Percentiles rank a stretch among this genome's conserved stretches.
phyloP scores from a whole-genome alignment of 306 rosid genomes.

The Vachellia collinsii region DNA sequence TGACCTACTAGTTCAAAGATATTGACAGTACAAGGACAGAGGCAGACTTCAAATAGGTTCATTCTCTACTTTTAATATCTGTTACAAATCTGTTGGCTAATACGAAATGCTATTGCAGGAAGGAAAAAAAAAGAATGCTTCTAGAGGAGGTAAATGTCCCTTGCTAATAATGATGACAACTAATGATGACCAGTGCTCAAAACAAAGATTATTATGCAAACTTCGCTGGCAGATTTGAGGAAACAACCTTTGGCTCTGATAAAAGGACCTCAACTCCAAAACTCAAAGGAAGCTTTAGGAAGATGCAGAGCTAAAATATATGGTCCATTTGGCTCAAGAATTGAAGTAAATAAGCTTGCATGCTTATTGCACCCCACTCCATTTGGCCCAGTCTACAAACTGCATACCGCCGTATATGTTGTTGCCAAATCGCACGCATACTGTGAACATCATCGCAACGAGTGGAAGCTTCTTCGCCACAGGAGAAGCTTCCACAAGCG shows the following conservation, averaged over 20 bases:
- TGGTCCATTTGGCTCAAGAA: background rate
- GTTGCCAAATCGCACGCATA: constrained; percentile 84
- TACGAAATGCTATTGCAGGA: background rate
- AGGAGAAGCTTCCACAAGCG: constrained; percentile 75
- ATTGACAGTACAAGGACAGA: background rate
- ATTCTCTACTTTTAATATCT: constrained; percentile 1
- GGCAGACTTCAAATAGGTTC: background rate
- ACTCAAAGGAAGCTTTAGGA: constrained; percentile 17
- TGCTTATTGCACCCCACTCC: constrained; percentile 82
- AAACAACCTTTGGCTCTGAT: constrained; percentile 19
- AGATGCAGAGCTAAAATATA: background rate
- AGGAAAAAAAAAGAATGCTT: background rate
- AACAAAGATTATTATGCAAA: constrained; percentile 11
- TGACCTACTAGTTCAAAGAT: background rate
- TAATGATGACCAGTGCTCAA: constrained; percentile 18
- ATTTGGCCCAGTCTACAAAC: constrained; percentile 93
- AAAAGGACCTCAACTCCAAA: constrained; percentile 15
- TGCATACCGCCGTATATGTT: constrained; percentile 95
- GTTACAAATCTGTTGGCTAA: constrained; percentile 20
- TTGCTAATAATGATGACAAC: background rate
- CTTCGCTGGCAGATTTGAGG: constrained; percentile 20
- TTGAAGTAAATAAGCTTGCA: background rate
- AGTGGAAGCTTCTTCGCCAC: constrained; percentile 78
- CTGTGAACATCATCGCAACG: constrained; percentile 85
- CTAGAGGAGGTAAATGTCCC: constrained; percentile 26